Evolutionary conservation across 1,284 basidiomycete species (phyloP), one percentile per base, ranked within the genome.

Genomic region (Cutaneotrichosporon curvatum): DNA sequence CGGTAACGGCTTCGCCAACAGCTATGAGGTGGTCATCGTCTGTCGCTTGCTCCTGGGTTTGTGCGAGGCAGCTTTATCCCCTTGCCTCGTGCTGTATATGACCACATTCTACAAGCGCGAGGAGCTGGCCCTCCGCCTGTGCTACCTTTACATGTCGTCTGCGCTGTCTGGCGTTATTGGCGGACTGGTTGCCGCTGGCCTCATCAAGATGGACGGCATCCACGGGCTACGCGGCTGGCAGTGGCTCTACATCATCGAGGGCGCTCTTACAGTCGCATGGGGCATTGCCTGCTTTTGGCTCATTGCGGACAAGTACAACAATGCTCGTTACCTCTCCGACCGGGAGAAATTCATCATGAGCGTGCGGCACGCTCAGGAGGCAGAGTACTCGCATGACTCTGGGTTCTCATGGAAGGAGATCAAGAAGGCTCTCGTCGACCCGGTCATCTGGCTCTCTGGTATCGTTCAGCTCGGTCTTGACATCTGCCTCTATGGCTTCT

Each of bases 61-160:
- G 10, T 50, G 59, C 38, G 56, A 70, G 47, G 58, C 57, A 3
- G 58, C 50, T 3, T 50, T 65, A 19, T 57, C 57, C 36, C 63
- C 62, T 8, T 58, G 48, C 32, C 42, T 58, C 16, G 49, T 56
- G 4, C 43, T 60, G 23, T 59, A 57, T 40, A 41, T 63, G 18
- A 47, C 59, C 15, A 50, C 56, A 35, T 60, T 50, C 33, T 63
- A 64, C 35, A 50, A 47, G 9, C 52, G 59, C 3, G 45, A 58
- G 21, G 65, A 68, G 40, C 56, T 59, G n/a, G 63, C 52, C 1
- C 42, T 46, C 7, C 50, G 67, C 1, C 51, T 58, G 22, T 55
- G 52, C 19, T 66, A 60, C 53, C 59, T 68, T 19, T 68, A 62
- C 46, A 51, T 59, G 21, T 52, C 56, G 15, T 53, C 61, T 0